phyloP scores from a whole-genome alignment of 371 early-diverging fungal genomes.

The Mucor irregularis region DNA sequence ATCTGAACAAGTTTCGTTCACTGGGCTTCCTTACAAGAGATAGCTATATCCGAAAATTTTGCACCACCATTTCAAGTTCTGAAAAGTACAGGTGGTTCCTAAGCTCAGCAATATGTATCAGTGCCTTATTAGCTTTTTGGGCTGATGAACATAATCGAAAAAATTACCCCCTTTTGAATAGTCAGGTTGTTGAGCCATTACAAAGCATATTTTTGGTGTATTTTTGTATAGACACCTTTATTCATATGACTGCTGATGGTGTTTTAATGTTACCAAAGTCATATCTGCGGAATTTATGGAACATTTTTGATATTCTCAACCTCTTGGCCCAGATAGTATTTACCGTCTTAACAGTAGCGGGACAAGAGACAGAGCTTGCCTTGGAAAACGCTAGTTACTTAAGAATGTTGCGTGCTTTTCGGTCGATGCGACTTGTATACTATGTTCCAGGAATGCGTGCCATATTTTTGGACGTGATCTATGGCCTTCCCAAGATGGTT shows the following conservation, averaged over 20 bases:
- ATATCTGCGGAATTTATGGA: slow-evolving; percentile 49
- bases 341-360: slow-evolving; percentile 8
- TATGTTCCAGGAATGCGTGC: slow-evolving; percentile 47
- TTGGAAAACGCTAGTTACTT: slow-evolving; percentile 6
- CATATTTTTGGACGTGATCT: slow-evolving; percentile 46
- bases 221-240: slow-evolving; percentile 38
- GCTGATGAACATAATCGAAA: slow-evolving; percentile 32
- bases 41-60: slow-evolving; percentile 12
- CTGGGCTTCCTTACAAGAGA: slow-evolving; percentile 21
- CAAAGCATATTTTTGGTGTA: slow-evolving; percentile 34
- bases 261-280: slow-evolving; percentile 48
- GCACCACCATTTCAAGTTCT: not conserved
- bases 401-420: slow-evolving; percentile 38
- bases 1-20: slow-evolving; percentile 26
- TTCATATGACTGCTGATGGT: slow-evolving; percentile 49
- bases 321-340: slow-evolving; percentile 31
- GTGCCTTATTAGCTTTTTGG: slow-evolving; percentile 40
- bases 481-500: slow-evolving; percentile 53
- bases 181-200: slow-evolving; percentile 22
- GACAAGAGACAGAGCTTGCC: not conserved
- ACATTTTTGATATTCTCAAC: slow-evolving; percentile 38
- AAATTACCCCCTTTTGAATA: not conserved
- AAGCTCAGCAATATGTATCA: slow-evolving; percentile 34
- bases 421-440: slow-evolving; percentile 46
- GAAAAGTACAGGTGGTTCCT: slow-evolving; percentile 40